Evolutionary conservation across 805 yeast genomes (phyloP).

Genomic region (Maudiozyma pseudohumilis): DNA sequence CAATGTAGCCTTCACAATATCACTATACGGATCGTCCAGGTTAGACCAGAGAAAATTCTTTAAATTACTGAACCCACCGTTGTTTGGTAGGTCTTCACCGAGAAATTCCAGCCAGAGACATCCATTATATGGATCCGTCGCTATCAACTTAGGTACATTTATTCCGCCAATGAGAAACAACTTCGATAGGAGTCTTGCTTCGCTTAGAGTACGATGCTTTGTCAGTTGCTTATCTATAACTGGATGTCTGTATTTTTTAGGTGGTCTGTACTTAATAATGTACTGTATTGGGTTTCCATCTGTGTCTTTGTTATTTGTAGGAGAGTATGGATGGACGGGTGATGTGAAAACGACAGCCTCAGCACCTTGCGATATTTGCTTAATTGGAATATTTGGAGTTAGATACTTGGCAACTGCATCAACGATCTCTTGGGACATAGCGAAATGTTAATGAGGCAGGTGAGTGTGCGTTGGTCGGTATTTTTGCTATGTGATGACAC

Average conservation of each 20-base stretch:
- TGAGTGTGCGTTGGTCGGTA: too few relatives aligned
- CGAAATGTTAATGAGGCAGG: too few relatives aligned
- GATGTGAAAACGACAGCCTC: constrained; percentile 74
- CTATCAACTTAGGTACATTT: constrained; percentile 61
- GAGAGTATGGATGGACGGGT: constrained; percentile 54
- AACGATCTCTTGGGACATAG: constrained; percentile 49
- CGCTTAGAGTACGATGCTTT: constrained; percentile 72
- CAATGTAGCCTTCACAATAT: constrained; percentile 37
- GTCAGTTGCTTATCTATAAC: constrained; percentile 67
- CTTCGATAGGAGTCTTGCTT: constrained; percentile 65
- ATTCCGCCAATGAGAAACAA: constrained; percentile 40
- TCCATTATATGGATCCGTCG: constrained; percentile 70
- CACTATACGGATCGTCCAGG: constrained; percentile 31
- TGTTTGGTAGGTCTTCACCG: constrained; percentile 46
- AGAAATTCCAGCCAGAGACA: constrained; percentile 81
- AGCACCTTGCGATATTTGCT: constrained; percentile 75
- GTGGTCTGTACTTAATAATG: constrained; percentile 79
- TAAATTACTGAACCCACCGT: constrained; percentile 44
- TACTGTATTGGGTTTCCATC: constrained; percentile 28
- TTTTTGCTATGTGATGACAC: too few relatives aligned
- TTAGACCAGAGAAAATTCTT: constrained; percentile 64
- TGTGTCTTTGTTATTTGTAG: constrained; percentile 4
- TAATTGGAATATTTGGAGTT: constrained; percentile 39
- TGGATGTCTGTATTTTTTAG: constrained; percentile 84
- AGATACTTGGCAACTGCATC: constrained; percentile 35